Percentiles rank a stretch among this genome's conserved stretches.
Conservation (phyloP, 2,329 filamentous ascomycete species). For the Blastomyces emzantsi region DNA sequence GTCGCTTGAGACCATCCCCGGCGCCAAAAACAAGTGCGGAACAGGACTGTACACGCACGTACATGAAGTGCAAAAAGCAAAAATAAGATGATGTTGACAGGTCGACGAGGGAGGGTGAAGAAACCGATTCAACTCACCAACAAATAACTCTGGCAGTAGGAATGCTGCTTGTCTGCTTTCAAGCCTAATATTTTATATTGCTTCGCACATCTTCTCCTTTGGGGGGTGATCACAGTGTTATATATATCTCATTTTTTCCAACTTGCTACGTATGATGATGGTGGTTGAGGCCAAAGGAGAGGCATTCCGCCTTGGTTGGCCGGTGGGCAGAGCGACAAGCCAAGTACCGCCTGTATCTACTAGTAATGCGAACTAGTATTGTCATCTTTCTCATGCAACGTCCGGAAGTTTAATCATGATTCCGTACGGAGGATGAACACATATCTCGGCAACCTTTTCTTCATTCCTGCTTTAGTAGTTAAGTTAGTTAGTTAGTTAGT, state of each 20-base stretch:
- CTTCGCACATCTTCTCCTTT: too few relatives aligned
- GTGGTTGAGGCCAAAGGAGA: not conserved
- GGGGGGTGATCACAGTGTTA: not conserved
- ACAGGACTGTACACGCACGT: not conserved
- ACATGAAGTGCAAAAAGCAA: not conserved
- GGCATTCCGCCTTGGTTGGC: constrained; percentile 2
- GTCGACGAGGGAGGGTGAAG: not conserved
- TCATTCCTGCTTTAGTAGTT: not conserved
- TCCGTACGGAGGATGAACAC: not conserved
- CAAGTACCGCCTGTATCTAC: not conserved
- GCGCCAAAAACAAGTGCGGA: not conserved
- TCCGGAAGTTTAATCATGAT: not conserved
- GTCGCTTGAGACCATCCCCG: not conserved
- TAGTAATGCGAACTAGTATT: not conserved
- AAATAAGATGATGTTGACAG: not conserved
- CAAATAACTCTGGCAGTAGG: not conserved
- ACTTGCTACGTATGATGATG: too few relatives aligned
- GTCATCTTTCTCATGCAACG: not conserved
- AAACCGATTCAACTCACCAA: not conserved
- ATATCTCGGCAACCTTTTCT: not conserved
- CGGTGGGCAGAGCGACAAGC: not conserved
- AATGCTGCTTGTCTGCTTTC: not conserved
- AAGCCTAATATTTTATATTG: not conserved
- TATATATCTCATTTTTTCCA: not conserved
- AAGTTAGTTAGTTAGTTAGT: too few relatives aligned